Conservation (phyloP, 2,329 filamentous ascomycete genomes). For the Elsinoe batatas region DNA sequence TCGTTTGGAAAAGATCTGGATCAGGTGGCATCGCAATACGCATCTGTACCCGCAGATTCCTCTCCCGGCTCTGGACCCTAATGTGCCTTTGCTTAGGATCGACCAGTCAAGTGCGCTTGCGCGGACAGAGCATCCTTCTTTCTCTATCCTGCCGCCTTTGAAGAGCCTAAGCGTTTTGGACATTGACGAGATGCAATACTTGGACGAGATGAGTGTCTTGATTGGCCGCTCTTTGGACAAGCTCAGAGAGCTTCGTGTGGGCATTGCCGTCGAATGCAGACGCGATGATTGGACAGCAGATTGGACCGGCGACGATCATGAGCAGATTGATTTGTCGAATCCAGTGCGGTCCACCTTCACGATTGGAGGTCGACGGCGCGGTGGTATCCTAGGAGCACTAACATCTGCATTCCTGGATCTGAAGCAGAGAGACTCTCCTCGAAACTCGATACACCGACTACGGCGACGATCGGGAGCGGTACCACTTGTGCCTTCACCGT, state of each 20-base stretch:
- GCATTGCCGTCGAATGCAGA: slow-evolving; percentile 51
- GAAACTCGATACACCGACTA: not conserved
- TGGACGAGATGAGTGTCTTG: slow-evolving; percentile 72
- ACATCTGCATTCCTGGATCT: slow-evolving; percentile 47
- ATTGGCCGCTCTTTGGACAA: slow-evolving; percentile 59
- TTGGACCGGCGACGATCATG: slow-evolving; percentile 53
- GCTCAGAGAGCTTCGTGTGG: slow-evolving; percentile 62
- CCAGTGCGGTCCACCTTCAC: slow-evolving; percentile 34
- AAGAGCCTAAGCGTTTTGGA: slow-evolving; percentile 69
- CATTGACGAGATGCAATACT: slow-evolving; percentile 71
- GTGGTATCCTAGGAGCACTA: slow-evolving; percentile 58
- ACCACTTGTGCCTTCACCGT: not conserved
- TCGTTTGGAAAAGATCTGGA: slow-evolving; percentile 64
- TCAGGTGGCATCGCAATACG: slow-evolving; percentile 67
- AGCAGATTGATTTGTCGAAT: slow-evolving; percentile 56
- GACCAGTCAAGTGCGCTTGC: slow-evolving; percentile 30
- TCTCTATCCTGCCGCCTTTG: slow-evolving; percentile 65
- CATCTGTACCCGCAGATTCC: slow-evolving; percentile 17
- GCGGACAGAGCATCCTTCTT: slow-evolving; percentile 66
- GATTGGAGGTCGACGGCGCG: slow-evolving; percentile 54
- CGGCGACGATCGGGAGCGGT: slow-evolving; percentile 2
- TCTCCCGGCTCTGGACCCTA: slow-evolving; percentile 15
- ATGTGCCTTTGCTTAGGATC: slow-evolving; percentile 4
- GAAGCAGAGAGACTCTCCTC: slow-evolving; percentile 8
- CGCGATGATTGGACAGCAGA: slow-evolving; percentile 47